Evolutionary conservation across 805 yeast genomes (phyloP).

Genomic region (Hyphopichia homilentoma): DNA sequence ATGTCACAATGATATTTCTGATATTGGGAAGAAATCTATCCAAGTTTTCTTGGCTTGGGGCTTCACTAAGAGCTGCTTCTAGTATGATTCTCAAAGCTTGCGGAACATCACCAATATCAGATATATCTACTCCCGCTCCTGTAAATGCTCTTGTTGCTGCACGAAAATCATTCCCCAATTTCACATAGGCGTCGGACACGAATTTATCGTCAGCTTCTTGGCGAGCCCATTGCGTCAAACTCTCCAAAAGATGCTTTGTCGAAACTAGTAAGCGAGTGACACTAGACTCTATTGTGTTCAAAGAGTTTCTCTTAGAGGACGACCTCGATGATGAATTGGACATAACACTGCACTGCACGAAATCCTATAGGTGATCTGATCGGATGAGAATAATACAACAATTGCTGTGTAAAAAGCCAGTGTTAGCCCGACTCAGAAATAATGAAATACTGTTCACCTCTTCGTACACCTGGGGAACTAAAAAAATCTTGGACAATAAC

Average conservation of each 20-base stretch:
- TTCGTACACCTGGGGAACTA: too few species aligned
- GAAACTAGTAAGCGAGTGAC: slow-evolving; percentile 78
- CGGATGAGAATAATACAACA: too few species aligned
- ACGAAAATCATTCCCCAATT: slow-evolving; percentile 89
- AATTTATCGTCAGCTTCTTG: slow-evolving; percentile 73
- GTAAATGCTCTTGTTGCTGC: slow-evolving; percentile 78
- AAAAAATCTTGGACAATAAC: too few species aligned
- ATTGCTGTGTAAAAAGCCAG: too few species aligned
- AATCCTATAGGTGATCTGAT: too few species aligned
- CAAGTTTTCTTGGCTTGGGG: slow-evolving; percentile 77
- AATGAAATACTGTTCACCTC: too few species aligned
- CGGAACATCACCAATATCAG: slow-evolving; percentile 90
- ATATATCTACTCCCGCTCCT: slow-evolving; percentile 72
- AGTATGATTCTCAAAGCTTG: slow-evolving; percentile 70
- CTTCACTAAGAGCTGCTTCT: slow-evolving; percentile 81
- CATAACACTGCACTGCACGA: slow-evolving; percentile 2
- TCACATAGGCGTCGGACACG: slow-evolving; percentile 89
- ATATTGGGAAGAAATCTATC: slow-evolving; percentile 81
- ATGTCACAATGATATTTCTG: slow-evolving; percentile 76
- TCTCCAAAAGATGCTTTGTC: slow-evolving; percentile 83
- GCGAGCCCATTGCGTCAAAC: slow-evolving; percentile 86
- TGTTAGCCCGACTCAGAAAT: too few species aligned
- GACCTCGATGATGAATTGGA: background rate
- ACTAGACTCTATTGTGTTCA: slow-evolving; percentile 66
- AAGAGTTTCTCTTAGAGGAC: slow-evolving; percentile 17